A percentile compares a stretch with the other conserved stretches of the same genome.
Evolutionary conservation across 2,329 filamentous ascomycete genomes (phyloP).

Genomic region (Colletotrichum tofieldiae): DNA sequence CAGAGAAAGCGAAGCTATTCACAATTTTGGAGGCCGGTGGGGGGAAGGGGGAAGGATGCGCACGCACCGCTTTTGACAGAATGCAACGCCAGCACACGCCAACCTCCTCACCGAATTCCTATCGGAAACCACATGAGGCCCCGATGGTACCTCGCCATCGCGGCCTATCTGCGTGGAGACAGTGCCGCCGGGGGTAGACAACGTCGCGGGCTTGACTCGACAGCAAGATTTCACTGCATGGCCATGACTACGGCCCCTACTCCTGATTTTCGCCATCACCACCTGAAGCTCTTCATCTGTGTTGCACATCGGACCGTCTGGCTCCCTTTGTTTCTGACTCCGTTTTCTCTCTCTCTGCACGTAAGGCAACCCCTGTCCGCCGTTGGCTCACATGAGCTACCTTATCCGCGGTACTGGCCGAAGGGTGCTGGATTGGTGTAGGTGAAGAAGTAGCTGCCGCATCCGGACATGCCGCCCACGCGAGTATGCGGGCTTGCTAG

Average conservation of each 20-base stretch:
- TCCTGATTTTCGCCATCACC: background rate
- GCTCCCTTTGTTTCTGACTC: conserved; percentile 1
- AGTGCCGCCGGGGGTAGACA: conserved; percentile 27
- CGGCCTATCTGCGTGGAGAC: conserved; percentile 17
- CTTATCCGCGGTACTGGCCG: conserved; percentile 1
- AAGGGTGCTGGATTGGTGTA: background rate
- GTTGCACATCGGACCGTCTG: conserved; percentile 6
- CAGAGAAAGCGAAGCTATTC: conserved; percentile 38
- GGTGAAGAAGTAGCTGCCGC: conserved; percentile 4
- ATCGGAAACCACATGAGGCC: conserved; percentile 2
- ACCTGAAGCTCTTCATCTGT: background rate
- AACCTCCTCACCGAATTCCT: conserved; percentile 36
- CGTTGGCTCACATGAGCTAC: conserved; percentile 28
- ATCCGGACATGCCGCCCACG: conserved; percentile 19
- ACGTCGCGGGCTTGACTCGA: background rate
- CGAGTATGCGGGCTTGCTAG: conserved; percentile 16
- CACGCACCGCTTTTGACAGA: conserved; percentile 5
- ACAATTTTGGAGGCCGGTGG: conserved; percentile 14
- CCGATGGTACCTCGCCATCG: conserved; percentile 20
- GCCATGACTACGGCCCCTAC: conserved; percentile 11
- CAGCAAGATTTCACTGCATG: conserved; percentile 22
- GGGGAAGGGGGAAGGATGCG: background rate
- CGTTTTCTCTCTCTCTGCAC: background rate
- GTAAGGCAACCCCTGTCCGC: conserved; percentile 23
- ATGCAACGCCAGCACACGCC: conserved; percentile 27